Evolutionary conservation across 192 early-diverging fungal genomes (phyloP).

Genomic region (Podila horticola): DNA sequence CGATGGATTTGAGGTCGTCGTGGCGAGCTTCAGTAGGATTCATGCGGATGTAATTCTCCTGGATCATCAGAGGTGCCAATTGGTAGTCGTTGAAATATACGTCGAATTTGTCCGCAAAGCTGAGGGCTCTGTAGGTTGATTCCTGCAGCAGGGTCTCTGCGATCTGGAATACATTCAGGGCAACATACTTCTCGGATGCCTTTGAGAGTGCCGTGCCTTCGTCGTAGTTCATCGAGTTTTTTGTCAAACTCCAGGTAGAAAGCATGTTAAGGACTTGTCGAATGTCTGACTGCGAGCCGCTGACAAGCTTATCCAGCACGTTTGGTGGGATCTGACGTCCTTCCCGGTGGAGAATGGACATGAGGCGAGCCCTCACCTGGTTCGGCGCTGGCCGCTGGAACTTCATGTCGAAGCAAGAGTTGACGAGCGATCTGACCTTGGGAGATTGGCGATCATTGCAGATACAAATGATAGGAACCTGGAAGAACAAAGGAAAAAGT

Average conservation of each 20-base stretch:
- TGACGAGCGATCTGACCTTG: constrained; percentile 86
- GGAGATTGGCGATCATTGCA: constrained; percentile 93
- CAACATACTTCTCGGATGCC: constrained; percentile 51
- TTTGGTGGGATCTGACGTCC: constrained; percentile 78
- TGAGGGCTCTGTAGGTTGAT: constrained; percentile 29
- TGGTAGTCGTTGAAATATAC: constrained; percentile 92
- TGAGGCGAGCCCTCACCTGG: constrained; percentile 79
- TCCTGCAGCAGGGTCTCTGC: constrained; percentile 68
- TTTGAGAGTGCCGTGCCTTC: constrained; percentile 78
- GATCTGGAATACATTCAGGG: constrained; percentile 79
- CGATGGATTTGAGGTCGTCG: constrained; percentile 52
- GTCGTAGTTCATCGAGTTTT: constrained; percentile 78
- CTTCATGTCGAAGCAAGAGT: constrained; percentile 83
- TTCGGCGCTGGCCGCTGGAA: constrained; percentile 81
- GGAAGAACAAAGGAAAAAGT: not conserved
- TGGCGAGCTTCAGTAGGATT: constrained; percentile 59
- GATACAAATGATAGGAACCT: constrained; percentile 98
- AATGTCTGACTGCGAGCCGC: constrained; percentile 88
- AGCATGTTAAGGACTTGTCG: constrained; percentile 96
- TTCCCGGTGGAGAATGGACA: constrained; percentile 79
- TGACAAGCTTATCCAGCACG: constrained; percentile 83
- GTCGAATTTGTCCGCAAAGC: constrained; percentile 78
- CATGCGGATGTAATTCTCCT: constrained; percentile 90
- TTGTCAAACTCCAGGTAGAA: constrained; percentile 86
- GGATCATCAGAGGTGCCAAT: constrained; percentile 93